Evolutionary conservation across 2,329 filamentous ascomycete genomes (phyloP), one percentile per base, ranked within the genome.

Genomic region (Nigrospora oryzae): DNA sequence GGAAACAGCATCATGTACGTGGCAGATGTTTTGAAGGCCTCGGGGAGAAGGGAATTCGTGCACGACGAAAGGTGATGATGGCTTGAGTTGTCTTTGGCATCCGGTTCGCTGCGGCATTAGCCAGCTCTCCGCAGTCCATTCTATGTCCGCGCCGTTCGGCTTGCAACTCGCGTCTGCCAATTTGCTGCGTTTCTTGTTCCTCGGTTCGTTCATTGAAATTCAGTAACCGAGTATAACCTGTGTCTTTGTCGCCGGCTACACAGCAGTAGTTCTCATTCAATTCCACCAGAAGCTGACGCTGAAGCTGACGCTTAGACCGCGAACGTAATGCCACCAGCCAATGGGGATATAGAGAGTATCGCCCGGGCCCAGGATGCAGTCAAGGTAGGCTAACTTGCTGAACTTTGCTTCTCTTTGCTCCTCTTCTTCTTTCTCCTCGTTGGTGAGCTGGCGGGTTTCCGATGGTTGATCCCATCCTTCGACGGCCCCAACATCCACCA

Each of bases 261-360:
- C 34, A 5, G 14, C 33, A 23, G 12, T 1, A 11, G 17, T 19
- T 43, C 23, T 28, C 23, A 28, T 14, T 63, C 46, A 77, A 52
- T 86, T 85, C 86, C 88, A 98, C 93, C 93, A 98, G 59, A 96
- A 97, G 59, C 89, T 96, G 12, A 97, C 89, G 53, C 90, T 96
- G 58, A 95, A 90, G 59, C 91, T 95, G 16, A 87, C 79, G 46
- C 81, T 89, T 56, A 97, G 61, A 41, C 89, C 89, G 48, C 86
- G 75, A 4, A 97, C 87, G 63, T 96, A 97, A 69, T 98, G 93
- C 93, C 93, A 98, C 91, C 93, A 98, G 1, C 91, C 93, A 5
- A 88, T 75, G 0, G 93, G 93, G 43, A 98, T 87, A 60, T 95
- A 93, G 43, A 98, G 61, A 51, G 82, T 85, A 43, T 98, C 89